These are phyloP conservation scores for Cutaneotrichosporon cavernicola DNA, from an alignment of 1,284 basidiomycete species.

Conservation along the genomic window DNA sequence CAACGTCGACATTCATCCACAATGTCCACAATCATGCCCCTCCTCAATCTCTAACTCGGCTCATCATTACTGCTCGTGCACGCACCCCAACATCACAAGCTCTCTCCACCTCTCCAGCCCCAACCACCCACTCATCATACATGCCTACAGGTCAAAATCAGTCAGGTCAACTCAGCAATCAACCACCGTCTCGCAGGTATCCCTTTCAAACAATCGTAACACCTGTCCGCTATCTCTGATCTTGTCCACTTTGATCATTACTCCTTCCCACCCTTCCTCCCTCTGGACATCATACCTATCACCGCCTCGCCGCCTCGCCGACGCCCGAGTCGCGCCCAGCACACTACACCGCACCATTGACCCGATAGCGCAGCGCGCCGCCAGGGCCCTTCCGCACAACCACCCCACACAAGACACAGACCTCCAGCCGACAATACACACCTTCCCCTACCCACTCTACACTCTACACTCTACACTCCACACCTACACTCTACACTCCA, in stretches of 20 bases:
- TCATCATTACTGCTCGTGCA: too few species aligned
- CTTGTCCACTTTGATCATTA: not conserved
- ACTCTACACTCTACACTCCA: not conserved
- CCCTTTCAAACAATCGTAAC: not conserved
- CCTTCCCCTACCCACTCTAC: constrained; percentile 3
- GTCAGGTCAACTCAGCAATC: not conserved
- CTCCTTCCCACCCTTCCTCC: not conserved
- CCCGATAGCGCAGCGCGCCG: not conserved
- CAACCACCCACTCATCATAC: too few species aligned
- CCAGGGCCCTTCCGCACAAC: not conserved
- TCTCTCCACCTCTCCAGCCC: too few species aligned
- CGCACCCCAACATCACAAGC: too few species aligned
- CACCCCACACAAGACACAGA: not conserved
- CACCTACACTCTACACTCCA: not conserved
- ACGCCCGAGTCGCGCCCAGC: not conserved
- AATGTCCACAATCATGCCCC: too few species aligned
- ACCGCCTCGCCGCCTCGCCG: not conserved
- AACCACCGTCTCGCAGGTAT: not conserved
- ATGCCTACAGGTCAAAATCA: not conserved
- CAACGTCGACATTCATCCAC: too few species aligned
- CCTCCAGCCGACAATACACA: not conserved
- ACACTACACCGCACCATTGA: not conserved
- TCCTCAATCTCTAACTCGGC: too few species aligned
- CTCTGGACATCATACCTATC: not conserved
- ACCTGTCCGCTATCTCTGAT: not conserved